Evolutionary conservation across 192 early-diverging fungal genomes (phyloP).

Genomic region (Cladochytrium replicatum): DNA sequence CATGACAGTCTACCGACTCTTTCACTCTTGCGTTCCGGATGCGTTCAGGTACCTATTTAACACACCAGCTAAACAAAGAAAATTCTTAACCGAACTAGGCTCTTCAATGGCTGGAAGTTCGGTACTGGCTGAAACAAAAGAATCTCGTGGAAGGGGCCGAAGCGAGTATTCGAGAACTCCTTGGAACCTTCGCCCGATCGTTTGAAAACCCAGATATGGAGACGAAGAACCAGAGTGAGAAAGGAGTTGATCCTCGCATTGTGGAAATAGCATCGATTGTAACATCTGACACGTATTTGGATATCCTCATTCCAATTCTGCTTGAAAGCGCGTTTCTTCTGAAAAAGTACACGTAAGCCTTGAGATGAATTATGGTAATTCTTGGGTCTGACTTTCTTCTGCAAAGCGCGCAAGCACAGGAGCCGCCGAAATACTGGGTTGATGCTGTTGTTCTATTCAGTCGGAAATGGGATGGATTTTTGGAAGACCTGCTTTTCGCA

Average conservation of each 20-base stretch:
- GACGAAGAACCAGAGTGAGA: conserved; percentile 3
- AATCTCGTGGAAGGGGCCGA: conserved; percentile 22
- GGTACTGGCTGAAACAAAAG: conserved; percentile 38
- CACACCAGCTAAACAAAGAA: background rate
- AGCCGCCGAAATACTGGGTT: too few species aligned
- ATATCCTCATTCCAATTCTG: conserved; percentile 26
- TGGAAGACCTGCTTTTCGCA: too few species aligned
- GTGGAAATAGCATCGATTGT: conserved; percentile 14
- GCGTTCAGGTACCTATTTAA: conserved; percentile 18
- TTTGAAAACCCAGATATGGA: background rate
- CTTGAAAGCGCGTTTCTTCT: conserved; percentile 22
- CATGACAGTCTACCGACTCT: conserved; percentile 41
- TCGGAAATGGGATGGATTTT: too few species aligned
- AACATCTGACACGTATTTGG: conserved; percentile 22
- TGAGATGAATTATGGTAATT: too few species aligned
- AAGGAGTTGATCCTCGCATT: too few species aligned
- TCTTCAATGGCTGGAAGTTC: conserved; percentile 34
- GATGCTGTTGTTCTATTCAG: too few species aligned
- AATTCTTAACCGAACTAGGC: conserved; percentile 17
- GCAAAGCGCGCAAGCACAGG: too few species aligned
- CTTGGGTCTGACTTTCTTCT: too few species aligned
- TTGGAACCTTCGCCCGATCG: conserved; percentile 1
- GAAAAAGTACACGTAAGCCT: too few species aligned
- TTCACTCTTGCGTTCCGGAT: conserved; percentile 25
- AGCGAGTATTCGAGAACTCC: conserved; percentile 6